These are phyloP conservation scores for Apophysomyces ossiformis DNA, from an alignment of 371 early-diverging fungal species.

Conservation along the genomic window DNA sequence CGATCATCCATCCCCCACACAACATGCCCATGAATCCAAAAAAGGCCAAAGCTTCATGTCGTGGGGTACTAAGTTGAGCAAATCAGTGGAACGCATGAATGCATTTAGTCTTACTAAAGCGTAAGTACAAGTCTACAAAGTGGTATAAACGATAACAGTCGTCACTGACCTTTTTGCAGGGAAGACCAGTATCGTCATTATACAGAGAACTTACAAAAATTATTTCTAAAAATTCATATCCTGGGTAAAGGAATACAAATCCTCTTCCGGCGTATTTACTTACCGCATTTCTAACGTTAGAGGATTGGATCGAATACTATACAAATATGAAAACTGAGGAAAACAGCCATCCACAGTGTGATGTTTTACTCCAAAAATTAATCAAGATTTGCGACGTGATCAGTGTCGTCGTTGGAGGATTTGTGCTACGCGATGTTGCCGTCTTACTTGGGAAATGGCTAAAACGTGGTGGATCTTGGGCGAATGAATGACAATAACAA, in stretches of 20 bases:
- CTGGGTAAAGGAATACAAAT: slow-evolving; percentile 29
- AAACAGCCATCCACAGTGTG: slow-evolving; percentile 32
- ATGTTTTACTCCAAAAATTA: slow-evolving; percentile 36
- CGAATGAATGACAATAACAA: slow-evolving; percentile 36
- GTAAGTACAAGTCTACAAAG: slow-evolving; percentile 18
- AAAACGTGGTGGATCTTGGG: slow-evolving; percentile 56
- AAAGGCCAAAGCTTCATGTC: slow-evolving; percentile 42
- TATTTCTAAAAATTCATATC: slow-evolving; percentile 44
- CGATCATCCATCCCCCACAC: slow-evolving; percentile 1
- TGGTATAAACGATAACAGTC: neutral
- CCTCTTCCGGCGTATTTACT: neutral
- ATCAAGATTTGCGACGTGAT: slow-evolving; percentile 42
- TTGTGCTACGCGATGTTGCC: slow-evolving; percentile 51
- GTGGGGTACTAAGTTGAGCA: slow-evolving; percentile 53
- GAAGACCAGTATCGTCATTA: slow-evolving; percentile 54
- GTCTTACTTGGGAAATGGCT: slow-evolving; percentile 56
- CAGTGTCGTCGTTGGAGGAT: slow-evolving; percentile 46
- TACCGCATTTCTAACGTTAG: slow-evolving; percentile 17
- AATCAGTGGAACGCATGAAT: slow-evolving; percentile 60
- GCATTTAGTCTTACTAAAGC: slow-evolving; percentile 53
- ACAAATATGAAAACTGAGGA: slow-evolving; percentile 21
- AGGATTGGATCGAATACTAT: slow-evolving; percentile 45
- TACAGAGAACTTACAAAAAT: slow-evolving; percentile 40
- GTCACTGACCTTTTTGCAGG: slow-evolving; percentile 15
- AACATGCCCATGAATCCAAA: slow-evolving; percentile 15